phyloP scores from a whole-genome alignment of 495 filamentous ascomycete species.

The Talaromyces proteolyticus region DNA sequence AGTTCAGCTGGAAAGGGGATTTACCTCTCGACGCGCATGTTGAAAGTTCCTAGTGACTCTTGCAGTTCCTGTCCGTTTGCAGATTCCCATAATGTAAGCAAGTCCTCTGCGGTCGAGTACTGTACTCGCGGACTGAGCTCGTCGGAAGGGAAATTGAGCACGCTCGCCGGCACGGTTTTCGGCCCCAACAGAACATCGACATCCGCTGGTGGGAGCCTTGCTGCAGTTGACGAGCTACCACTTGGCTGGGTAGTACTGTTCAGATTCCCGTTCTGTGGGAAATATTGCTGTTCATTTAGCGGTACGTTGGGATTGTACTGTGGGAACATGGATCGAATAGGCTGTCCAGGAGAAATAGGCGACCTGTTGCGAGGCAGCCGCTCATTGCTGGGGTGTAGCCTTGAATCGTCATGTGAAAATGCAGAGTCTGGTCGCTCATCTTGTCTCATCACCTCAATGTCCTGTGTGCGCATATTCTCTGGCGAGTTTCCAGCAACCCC shows the following conservation, averaged over 20 bases:
- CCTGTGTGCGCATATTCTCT: neutral
- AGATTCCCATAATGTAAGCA: constrained; percentile 45
- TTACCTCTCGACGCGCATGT: constrained; percentile 40
- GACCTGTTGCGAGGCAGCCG: constrained; percentile 7
- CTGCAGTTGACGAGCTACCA: neutral
- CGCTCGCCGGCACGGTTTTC: constrained; percentile 40
- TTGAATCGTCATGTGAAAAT: constrained; percentile 27
- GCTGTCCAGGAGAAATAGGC: constrained; percentile 25
- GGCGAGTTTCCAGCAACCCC: neutral
- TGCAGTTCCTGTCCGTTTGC: constrained; percentile 47
- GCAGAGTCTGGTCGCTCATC: constrained; percentile 8
- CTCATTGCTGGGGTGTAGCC: constrained; percentile 30
- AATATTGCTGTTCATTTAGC: constrained; percentile 63
- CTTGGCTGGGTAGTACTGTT: constrained; percentile 30
- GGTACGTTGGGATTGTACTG: constrained; percentile 69
- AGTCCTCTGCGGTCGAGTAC: constrained; percentile 39
- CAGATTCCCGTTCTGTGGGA: constrained; percentile 40
- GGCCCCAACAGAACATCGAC: constrained; percentile 36
- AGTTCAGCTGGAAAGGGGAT: neutral
- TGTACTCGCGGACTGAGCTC: constrained; percentile 23
- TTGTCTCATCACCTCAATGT: too few relatives aligned
- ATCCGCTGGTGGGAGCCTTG: constrained; percentile 12
- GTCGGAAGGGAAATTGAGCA: constrained; percentile 38
- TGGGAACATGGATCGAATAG: constrained; percentile 73
- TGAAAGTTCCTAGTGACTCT: constrained; percentile 30